Evolutionary conservation across 768 basidiomycete species (phyloP).

Genomic region (Pleurotus tuoliensis): DNA sequence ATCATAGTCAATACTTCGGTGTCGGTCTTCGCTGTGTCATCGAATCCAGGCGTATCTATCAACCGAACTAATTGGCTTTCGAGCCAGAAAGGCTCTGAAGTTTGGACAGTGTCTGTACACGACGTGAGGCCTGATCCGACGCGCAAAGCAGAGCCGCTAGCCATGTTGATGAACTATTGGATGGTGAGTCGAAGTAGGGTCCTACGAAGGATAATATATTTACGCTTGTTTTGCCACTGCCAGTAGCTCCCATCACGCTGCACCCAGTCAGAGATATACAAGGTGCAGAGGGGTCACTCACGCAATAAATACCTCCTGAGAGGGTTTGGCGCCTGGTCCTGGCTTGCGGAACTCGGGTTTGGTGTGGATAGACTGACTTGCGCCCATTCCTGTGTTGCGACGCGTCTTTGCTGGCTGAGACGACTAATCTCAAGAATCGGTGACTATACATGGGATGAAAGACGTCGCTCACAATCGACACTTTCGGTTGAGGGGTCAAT

Average conservation of each 20-base stretch:
- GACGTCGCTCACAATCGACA: too few species aligned
- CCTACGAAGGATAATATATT: background rate
- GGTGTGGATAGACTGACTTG: too few species aligned
- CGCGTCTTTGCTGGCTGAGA: too few species aligned
- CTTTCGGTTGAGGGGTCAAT: too few species aligned
- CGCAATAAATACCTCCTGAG: too few species aligned
- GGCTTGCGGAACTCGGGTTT: too few species aligned
- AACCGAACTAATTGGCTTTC: conserved; percentile 38
- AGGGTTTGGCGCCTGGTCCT: too few species aligned
- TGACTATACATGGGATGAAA: too few species aligned
- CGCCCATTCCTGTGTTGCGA: too few species aligned
- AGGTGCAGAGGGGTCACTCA: too few species aligned
- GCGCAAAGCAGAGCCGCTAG: conserved; percentile 43
- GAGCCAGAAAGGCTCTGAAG: conserved; percentile 37
- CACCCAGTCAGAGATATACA: too few species aligned
- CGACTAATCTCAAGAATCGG: too few species aligned
- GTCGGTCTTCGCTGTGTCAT: conserved; percentile 47
- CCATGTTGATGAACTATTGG: conserved; percentile 47
- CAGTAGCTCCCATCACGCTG: background rate
- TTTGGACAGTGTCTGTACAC: conserved; percentile 44
- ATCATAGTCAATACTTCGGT: conserved; percentile 49
- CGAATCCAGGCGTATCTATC: conserved; percentile 61
- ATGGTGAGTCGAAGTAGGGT: background rate
- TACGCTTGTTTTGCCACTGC: background rate
- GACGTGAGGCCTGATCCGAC: conserved; percentile 46